Evolutionary conservation across 2,329 filamentous ascomycete genomes (phyloP).

Genomic region (Aspergillus alliaceus): DNA sequence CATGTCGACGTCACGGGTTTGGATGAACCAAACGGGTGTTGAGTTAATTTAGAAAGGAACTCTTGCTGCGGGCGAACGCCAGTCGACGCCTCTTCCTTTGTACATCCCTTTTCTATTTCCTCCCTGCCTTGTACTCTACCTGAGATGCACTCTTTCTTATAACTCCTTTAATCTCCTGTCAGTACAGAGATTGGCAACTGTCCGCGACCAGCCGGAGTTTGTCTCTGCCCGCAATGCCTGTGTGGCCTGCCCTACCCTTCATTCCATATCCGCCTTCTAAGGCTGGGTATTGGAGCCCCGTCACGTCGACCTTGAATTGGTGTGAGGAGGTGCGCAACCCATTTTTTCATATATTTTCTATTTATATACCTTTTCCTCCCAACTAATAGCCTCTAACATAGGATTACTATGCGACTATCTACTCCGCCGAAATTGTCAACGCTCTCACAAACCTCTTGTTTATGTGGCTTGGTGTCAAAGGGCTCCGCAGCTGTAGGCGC

Average conservation of each 20-base stretch:
- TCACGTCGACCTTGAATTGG: slow-evolving; percentile 74
- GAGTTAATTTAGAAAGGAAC: not conserved
- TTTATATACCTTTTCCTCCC: too few species aligned
- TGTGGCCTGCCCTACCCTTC: slow-evolving; percentile 30
- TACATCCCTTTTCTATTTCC: not conserved
- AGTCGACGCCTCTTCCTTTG: not conserved
- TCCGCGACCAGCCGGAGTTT: slow-evolving; percentile 9
- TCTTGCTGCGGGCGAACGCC: not conserved
- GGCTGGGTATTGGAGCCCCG: slow-evolving; percentile 65
- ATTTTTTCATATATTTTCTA: not conserved
- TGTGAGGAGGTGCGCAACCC: slow-evolving; percentile 66
- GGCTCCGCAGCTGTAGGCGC: slow-evolving; percentile 69
- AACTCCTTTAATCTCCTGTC: not conserved
- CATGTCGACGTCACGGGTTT: slow-evolving; percentile 5
- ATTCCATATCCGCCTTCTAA: slow-evolving; percentile 49
- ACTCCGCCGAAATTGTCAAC: slow-evolving; percentile 76
- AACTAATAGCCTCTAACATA: slow-evolving; percentile 36
- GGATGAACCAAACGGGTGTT: not conserved
- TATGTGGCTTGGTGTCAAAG: slow-evolving; percentile 73
- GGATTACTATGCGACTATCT: slow-evolving; percentile 74
- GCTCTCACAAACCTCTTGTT: slow-evolving; percentile 82
- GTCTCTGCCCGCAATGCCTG: slow-evolving; percentile 24
- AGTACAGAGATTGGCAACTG: not conserved
- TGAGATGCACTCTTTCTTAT: not conserved
- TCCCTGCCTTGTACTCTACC: not conserved